phyloP scores from a whole-genome alignment of 768 basidiomycete genomes.

The Botryobasidium botryosum region DNA sequence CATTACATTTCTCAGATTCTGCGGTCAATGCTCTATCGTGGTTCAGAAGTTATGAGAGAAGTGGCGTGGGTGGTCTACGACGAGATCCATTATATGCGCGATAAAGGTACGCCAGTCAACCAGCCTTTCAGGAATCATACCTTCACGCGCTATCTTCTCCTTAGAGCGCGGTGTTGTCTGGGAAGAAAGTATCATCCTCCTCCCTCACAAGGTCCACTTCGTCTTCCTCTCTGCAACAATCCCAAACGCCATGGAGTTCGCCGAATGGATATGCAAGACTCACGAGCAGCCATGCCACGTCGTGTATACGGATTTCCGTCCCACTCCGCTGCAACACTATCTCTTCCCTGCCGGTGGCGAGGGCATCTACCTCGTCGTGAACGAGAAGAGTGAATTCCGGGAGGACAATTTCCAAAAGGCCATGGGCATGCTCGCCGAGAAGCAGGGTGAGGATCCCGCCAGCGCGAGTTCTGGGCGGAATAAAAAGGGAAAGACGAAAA shows the following conservation, averaged over 20 bases:
- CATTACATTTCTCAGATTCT: constrained; percentile 48
- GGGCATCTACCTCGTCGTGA: constrained; percentile 96
- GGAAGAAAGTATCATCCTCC: constrained; percentile 97
- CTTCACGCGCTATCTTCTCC: not conserved
- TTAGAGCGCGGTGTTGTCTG: constrained; percentile 93
- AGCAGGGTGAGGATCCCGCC: constrained; percentile 78
- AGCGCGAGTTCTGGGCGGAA: constrained; percentile 73
- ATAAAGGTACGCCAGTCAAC: constrained; percentile 34
- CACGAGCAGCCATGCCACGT: constrained; percentile 98
- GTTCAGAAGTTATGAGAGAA: constrained; percentile 98
- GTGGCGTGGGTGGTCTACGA: constrained; percentile 99
- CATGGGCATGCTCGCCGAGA: constrained; percentile 83
- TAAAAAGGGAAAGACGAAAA: constrained; percentile 80
- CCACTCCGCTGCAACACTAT: constrained; percentile 95
- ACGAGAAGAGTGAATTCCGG: constrained; percentile 91
- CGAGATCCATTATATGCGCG: constrained; percentile 99
- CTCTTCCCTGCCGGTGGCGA: constrained; percentile 94
- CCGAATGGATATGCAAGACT: constrained; percentile 95
- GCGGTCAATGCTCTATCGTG: constrained; percentile 95
- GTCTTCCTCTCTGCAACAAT: constrained; percentile 99
- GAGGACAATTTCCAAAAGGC: constrained; percentile 97
- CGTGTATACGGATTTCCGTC: constrained; percentile 97
- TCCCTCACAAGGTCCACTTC: constrained; percentile 90
- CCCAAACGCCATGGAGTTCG: constrained; percentile 98
- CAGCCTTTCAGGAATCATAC: not conserved